These are phyloP conservation scores for Arabis hirsuta DNA, from an alignment of 345 rosid genomes.

Conservation along the genomic window DNA sequence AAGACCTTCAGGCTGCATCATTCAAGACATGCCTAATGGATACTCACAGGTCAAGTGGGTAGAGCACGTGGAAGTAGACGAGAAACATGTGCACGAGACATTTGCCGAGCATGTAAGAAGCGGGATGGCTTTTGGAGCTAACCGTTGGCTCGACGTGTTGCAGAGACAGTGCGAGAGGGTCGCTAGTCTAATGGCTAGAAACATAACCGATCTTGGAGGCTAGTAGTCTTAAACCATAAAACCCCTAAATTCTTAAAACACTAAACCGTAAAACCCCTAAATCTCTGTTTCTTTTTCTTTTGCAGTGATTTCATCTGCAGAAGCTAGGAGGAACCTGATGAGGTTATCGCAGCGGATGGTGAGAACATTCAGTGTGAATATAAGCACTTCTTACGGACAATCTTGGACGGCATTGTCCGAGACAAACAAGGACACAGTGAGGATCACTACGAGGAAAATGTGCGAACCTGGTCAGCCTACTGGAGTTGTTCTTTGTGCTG, in stretches of 20 bases:
- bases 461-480: constrained; percentile 79
- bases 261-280: not conserved
- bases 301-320: constrained; percentile 77
- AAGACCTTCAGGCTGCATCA: constrained; percentile 82
- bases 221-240: constrained; percentile 29
- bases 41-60: constrained; percentile 95
- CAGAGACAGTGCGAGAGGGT: constrained; percentile 84
- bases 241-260: not conserved
- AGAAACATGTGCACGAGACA: constrained; percentile 68
- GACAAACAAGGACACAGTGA: constrained; percentile 59
- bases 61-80: constrained; percentile 79
- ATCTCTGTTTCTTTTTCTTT: not conserved
- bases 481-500: constrained; percentile 82
- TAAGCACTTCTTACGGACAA: constrained; percentile 68
- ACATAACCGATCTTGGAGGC: constrained; percentile 87
- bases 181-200: constrained; percentile 93
- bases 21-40: constrained; percentile 97
- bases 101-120: constrained; percentile 52
- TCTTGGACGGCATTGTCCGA: constrained; percentile 87
- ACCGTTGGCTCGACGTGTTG: constrained; percentile 81
- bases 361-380: constrained; percentile 67
- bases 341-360: constrained; percentile 82
- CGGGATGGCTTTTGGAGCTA: constrained; percentile 85
- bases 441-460: constrained; percentile 76
- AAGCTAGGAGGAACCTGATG: constrained; percentile 82